A percentile compares a stretch with the other conserved stretches of the same genome.
These are phyloP conservation scores for Sugiyamaella qingdaonensis DNA, from an alignment of 805 yeast genomes.

Conservation along the genomic window DNA sequence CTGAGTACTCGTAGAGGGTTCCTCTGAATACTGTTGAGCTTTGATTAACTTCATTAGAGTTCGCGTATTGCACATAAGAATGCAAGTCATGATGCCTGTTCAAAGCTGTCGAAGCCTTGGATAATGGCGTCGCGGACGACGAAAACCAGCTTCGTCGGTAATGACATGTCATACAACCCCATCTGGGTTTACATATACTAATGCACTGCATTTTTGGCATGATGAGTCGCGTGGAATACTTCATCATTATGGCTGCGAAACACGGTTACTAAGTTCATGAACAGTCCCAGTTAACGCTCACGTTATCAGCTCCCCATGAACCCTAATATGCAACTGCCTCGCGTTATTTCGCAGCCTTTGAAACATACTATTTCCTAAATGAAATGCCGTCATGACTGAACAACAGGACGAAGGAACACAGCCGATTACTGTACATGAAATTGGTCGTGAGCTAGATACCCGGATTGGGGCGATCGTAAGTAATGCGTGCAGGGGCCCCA, in stretches of 20 bases:
- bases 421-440: slow-evolving; percentile 11
- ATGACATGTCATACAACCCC: not conserved
- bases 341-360: too few relatives aligned
- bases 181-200: not conserved
- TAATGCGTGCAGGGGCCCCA: not conserved
- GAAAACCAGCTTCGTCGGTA: too few relatives aligned
- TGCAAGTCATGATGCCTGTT: slow-evolving; percentile 29
- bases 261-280: too few relatives aligned
- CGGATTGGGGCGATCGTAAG: slow-evolving; percentile 6
- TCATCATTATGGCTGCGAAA: too few relatives aligned
- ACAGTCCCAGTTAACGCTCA: too few relatives aligned
- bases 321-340: too few relatives aligned
- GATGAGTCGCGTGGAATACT: not conserved
- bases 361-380: too few relatives aligned
- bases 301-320: too few relatives aligned
- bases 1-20: slow-evolving; percentile 49
- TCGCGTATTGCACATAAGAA: slow-evolving; percentile 35
- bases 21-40: slow-evolving; percentile 50
- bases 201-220: not conserved
- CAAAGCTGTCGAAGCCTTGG: slow-evolving; percentile 18
- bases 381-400: too few relatives aligned
- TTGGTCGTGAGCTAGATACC: slow-evolving; percentile 14
- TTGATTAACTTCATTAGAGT: slow-evolving; percentile 38
- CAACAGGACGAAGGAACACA: too few relatives aligned
- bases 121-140: not conserved